Percentiles rank a stretch among this genome's conserved stretches.
These are phyloP conservation scores for Kockiozyma suomiensis DNA, from an alignment of 805 yeast species.

Conservation along the genomic window DNA sequence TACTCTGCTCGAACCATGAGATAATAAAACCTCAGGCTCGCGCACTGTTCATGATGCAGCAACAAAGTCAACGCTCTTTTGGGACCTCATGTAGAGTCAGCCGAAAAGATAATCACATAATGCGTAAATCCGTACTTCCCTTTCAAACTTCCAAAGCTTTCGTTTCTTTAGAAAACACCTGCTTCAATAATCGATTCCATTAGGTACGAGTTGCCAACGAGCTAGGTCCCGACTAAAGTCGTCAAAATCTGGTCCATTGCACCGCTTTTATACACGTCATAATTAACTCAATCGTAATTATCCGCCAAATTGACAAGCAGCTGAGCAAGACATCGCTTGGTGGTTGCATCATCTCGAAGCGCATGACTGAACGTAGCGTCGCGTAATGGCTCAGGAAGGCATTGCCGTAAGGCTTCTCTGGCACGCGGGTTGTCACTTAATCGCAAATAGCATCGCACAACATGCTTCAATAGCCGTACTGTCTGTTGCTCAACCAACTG, in stretches of 20 bases:
- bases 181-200: not conserved
- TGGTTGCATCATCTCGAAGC: slow-evolving; percentile 82
- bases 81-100: too few species aligned
- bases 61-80: not conserved
- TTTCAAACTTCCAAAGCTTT: not conserved
- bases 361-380: slow-evolving; percentile 82
- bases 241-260: too few species aligned
- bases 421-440: slow-evolving; percentile 90
- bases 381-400: slow-evolving; percentile 82
- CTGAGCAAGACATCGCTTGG: slow-evolving; percentile 85
- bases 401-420: slow-evolving; percentile 77
- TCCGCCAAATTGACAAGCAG: slow-evolving; percentile 68
- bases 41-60: not conserved
- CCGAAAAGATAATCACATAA: not conserved
- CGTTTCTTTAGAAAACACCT: not conserved
- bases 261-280: not conserved
- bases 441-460: slow-evolving; percentile 89
- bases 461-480: slow-evolving; percentile 85
- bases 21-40: not conserved
- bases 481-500: slow-evolving; percentile 77
- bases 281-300: slow-evolving; percentile 20
- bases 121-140: not conserved
- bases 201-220: too few species aligned
- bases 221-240: too few species aligned
- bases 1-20: too few species aligned